These are phyloP conservation scores for Mycena rosella DNA, from an alignment of 768 basidiomycete genomes.

Conservation along the genomic window DNA sequence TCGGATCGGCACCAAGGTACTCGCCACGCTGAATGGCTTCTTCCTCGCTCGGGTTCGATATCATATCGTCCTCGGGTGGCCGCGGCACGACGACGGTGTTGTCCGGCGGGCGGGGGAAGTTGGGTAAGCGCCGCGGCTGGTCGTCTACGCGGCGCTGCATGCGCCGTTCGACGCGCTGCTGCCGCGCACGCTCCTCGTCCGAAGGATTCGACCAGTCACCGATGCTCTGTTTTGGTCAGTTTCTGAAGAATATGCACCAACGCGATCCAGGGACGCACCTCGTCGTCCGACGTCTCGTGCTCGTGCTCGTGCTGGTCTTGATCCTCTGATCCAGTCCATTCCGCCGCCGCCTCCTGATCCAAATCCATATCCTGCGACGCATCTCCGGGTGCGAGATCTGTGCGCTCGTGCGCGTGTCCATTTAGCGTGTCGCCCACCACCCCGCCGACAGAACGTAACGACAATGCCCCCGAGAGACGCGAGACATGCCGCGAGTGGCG, in stretches of 20 bases:
- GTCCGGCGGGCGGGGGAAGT: slow-evolving; percentile 84
- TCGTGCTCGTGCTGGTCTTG: slow-evolving; percentile 54
- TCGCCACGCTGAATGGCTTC: slow-evolving; percentile 55
- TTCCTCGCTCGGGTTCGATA: slow-evolving; percentile 92
- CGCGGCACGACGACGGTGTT: slow-evolving; percentile 58
- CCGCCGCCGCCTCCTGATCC: slow-evolving; percentile 63
- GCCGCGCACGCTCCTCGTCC: slow-evolving; percentile 87
- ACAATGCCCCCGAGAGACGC: slow-evolving; percentile 35
- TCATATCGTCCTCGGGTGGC: slow-evolving; percentile 69
- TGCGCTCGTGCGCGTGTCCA: slow-evolving; percentile 36
- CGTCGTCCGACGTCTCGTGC: slow-evolving; percentile 71
- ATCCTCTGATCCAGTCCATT: slow-evolving; percentile 91
- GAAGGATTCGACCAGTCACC: slow-evolving; percentile 94
- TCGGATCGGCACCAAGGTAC: slow-evolving; percentile 58
- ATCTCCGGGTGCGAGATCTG: slow-evolving; percentile 41
- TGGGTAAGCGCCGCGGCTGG: slow-evolving; percentile 78
- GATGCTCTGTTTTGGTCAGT: slow-evolving; percentile 68
- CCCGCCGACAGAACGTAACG: slow-evolving; percentile 36
- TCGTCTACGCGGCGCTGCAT: slow-evolving; percentile 66
- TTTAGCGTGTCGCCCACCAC: slow-evolving; percentile 31
- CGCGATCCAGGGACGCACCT: slow-evolving; percentile 59
- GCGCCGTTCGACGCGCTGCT: slow-evolving; percentile 73
- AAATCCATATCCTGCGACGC: slow-evolving; percentile 52
- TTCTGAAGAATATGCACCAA: slow-evolving; percentile 9
- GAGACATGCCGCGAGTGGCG: slow-evolving; percentile 37